Evolutionary conservation across 768 basidiomycete species (phyloP), one percentile per base, ranked within the genome.

Genomic region (Termitomyces heimii): DNA sequence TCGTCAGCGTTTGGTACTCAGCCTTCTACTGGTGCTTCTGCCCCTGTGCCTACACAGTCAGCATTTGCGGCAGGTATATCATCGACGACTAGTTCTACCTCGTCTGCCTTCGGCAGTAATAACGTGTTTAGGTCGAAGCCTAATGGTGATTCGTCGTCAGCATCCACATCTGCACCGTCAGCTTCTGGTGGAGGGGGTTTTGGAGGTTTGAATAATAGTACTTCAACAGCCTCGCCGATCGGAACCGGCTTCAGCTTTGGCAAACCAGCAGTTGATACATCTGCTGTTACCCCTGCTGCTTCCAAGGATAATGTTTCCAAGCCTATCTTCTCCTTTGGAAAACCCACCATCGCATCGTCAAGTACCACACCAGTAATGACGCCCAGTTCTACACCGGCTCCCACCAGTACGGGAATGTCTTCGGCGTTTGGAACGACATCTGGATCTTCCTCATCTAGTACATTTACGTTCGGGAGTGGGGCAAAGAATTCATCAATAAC

Each of bases 291-390:
- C 14, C 22, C 54, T 18, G 42, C n/a, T 45, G 28, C 44, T 47
- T 31, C 39, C 20, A 54, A 55, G 24, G 56, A 57, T 12, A 50
- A 42, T 26, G 20, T 45, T 31, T 39, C 50, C 26, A 56, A 59
- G 35, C 54, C 62, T 6, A 31, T 52, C 20, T 65, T 65, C 48
- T 59, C 60, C 20, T 63, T 65, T 44, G 63, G 51, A 28, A 40
- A 50, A 46, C 45, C 43, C 24, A 31, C 46, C n/a, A 20, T 26
- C 13, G 4, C 40, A 45, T 28, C 51, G 37, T 42, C 54, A 16
- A 48, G 48, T 47, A 54, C 50, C 31, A 59, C 59, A 4, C 40
- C 59, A 28, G 13, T 29, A 8, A 40, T 52, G 51, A 52, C 51
- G 6, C 51, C 51, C 9, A 55, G 58, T 28, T 13, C 56, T 49